Evolutionary conservation across 2,329 filamentous ascomycete genomes (phyloP).

Genomic region (Colletotrichum siamense): DNA sequence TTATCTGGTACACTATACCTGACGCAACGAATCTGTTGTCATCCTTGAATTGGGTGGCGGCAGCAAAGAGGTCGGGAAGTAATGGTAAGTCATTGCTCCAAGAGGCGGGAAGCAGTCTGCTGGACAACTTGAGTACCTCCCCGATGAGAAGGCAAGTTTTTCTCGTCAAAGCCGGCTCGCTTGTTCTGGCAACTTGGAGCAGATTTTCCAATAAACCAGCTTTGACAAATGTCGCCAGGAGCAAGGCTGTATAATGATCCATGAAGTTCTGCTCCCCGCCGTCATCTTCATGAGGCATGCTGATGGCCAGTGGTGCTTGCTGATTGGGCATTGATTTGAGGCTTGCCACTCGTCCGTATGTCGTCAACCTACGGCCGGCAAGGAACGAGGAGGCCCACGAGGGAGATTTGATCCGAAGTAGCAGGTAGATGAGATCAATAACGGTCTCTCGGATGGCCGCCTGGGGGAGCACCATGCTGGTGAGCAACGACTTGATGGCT

Average conservation of each 20-base stretch:
- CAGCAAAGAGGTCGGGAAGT: constrained; percentile 82
- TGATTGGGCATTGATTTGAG: constrained; percentile 68
- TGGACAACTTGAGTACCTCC: constrained; percentile 88
- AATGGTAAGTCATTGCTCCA: constrained; percentile 89
- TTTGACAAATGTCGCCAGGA: constrained; percentile 85
- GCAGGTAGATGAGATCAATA: constrained; percentile 82
- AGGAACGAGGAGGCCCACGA: constrained; percentile 96
- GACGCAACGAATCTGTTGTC: constrained; percentile 82
- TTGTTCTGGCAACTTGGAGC: constrained; percentile 69
- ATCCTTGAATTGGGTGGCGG: constrained; percentile 73
- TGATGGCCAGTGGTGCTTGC: constrained; percentile 20
- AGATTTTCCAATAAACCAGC: constrained; percentile 73
- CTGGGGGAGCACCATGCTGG: constrained; percentile 65
- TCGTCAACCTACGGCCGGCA: constrained; percentile 89
- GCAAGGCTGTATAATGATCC: constrained; percentile 90
- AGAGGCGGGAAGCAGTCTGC: constrained; percentile 79
- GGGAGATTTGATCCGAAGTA: constrained; percentile 87
- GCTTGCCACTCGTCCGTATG: constrained; percentile 92
- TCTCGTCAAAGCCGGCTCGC: constrained; percentile 74
- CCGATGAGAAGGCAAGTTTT: constrained; percentile 92
- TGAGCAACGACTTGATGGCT: constrained; percentile 78
- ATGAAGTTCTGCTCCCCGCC: constrained; percentile 82
- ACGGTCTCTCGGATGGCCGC: constrained; percentile 73
- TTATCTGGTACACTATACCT: constrained; percentile 95
- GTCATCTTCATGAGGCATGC: constrained; percentile 65